Base-by-base conservation (phyloP, 371 early-diverging fungal species). In the Mortierella sp. region DNA sequence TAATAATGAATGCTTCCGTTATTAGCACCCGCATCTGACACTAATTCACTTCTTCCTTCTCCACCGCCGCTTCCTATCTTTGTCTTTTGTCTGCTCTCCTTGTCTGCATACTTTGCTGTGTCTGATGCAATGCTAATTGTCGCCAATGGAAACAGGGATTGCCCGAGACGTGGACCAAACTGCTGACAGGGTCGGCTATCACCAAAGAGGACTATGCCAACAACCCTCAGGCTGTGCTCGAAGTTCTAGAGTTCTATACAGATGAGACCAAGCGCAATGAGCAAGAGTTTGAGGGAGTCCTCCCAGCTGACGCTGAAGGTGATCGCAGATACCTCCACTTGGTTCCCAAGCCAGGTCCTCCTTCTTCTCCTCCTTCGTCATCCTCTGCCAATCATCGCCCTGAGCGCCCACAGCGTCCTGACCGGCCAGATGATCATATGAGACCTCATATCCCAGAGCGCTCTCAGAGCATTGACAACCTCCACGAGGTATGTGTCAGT, bases 201-300 rank as follows among this genome's bases (percentile, higher is more conserved):
- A 96, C 98, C 44, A 93, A 96, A 82, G 98, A 98, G 87, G 99
- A 98, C 88, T 97, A 97, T 74, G 94, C 95, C 73, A 96, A 96
- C 89, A 96, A 98, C 87, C 99, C 99, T 21, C 98, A 98, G 85
- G 98, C 98, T 24, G 98, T 99, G 64, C 88, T 98, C 72, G 98
- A 98, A 80, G 98, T 98, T 40, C 90, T 98, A 51, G 98, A 97
- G 82, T 99, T 98, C 88, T 99, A 98, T 89, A 97, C 98, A 16
- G 97, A 96, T 83, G 92, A 93, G 77, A 91, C 92, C 37, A 89
- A 90, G 79, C 83, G 90, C 34, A 91, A 92, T 74, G 88, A 89
- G 73, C 89, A 90, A 71, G 89, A 88, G 72, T 90, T 90, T 72
- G 91, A 88, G 26, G 77, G 78, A 40, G 69, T 81, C 75, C 16